Evolutionary conservation across 2,329 filamentous ascomycete genomes (phyloP).

Genomic region (Lasiodiplodia theobromae): DNA sequence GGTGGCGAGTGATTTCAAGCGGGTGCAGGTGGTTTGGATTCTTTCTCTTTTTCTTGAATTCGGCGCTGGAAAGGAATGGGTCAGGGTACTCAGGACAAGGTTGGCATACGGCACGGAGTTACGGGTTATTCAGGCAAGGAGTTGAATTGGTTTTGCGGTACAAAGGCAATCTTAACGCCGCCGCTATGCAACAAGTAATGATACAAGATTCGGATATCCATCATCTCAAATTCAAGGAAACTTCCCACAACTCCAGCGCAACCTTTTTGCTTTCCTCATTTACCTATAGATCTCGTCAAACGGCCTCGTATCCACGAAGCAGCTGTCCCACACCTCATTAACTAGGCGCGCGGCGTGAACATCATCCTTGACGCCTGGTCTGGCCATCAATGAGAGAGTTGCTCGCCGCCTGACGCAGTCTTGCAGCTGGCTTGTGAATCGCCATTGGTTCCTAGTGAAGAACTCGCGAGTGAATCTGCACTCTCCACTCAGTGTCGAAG

Average conservation of each 20-base stretch:
- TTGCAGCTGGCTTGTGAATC: constrained; percentile 90
- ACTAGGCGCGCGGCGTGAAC: constrained; percentile 86
- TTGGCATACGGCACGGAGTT: constrained; percentile 24
- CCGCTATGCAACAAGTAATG: constrained; percentile 30
- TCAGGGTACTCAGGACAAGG: constrained; percentile 1
- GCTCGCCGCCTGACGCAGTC: constrained; percentile 87
- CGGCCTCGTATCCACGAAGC: constrained; percentile 89
- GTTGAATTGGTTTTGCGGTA: constrained; percentile 30
- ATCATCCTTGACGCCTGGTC: constrained; percentile 84
- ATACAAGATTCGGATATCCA: constrained; percentile 24
- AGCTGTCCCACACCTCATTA: constrained; percentile 98
- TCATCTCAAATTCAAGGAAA: constrained; percentile 1
- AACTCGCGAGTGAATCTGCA: constrained; percentile 90
- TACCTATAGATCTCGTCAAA: constrained; percentile 96
- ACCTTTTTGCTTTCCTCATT: background rate
- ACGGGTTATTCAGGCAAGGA: constrained; percentile 10
- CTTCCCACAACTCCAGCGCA: background rate
- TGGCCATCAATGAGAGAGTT: constrained; percentile 76
- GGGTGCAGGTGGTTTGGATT: constrained; percentile 4
- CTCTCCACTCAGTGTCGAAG: constrained; percentile 90
- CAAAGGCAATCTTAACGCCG: constrained; percentile 24
- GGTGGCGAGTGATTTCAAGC: background rate
- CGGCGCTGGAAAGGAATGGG: constrained; percentile 5
- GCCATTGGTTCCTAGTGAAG: constrained; percentile 84
- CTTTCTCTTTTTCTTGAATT: background rate